phyloP scores from a whole-genome alignment of 495 filamentous ascomycete species.

The Umbilicaria muhlenbergii region DNA sequence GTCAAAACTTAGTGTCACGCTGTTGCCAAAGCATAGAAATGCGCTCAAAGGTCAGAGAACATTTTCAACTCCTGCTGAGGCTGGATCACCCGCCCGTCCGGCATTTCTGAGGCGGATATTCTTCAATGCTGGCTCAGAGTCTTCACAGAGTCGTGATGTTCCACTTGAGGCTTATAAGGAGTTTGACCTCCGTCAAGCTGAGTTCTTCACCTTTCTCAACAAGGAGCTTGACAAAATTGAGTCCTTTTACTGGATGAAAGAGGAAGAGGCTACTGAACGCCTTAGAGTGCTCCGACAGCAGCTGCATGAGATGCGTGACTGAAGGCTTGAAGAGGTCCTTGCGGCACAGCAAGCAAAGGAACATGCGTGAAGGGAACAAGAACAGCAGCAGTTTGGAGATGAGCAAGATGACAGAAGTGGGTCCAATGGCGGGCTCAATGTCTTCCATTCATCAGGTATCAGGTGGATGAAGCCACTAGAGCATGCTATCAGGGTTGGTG shows the following conservation, averaged over 20 bases:
- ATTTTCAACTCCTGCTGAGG: constrained; percentile 8
- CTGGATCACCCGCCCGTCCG: constrained; percentile 1
- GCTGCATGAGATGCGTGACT: constrained; percentile 74
- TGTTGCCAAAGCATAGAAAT: constrained; percentile 16
- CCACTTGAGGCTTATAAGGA: constrained; percentile 34
- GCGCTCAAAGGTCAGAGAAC: constrained; percentile 13
- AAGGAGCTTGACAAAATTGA: constrained; percentile 73
- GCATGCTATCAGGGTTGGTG: constrained; percentile 14
- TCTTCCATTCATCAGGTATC: constrained; percentile 1
- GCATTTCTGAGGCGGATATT: constrained; percentile 25
- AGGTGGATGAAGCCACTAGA: constrained; percentile 21
- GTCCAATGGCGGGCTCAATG: not conserved
- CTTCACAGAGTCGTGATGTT: constrained; percentile 18
- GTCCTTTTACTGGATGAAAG: constrained; percentile 66
- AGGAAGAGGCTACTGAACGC: constrained; percentile 59
- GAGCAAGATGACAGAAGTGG: constrained; percentile 15
- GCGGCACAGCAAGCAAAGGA: constrained; percentile 20
- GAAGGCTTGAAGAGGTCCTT: constrained; percentile 54
- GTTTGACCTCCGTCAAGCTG: constrained; percentile 43
- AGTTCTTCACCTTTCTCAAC: constrained; percentile 71
- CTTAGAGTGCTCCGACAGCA: constrained; percentile 56
- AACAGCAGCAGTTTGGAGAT: constrained; percentile 15
- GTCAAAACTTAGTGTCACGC: constrained; percentile 13
- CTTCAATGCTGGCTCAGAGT: constrained; percentile 17
- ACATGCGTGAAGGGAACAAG: constrained; percentile 10